Evolutionary conservation across 768 basidiomycete species (phyloP).

Genomic region (Hemileccinum impolitum): DNA sequence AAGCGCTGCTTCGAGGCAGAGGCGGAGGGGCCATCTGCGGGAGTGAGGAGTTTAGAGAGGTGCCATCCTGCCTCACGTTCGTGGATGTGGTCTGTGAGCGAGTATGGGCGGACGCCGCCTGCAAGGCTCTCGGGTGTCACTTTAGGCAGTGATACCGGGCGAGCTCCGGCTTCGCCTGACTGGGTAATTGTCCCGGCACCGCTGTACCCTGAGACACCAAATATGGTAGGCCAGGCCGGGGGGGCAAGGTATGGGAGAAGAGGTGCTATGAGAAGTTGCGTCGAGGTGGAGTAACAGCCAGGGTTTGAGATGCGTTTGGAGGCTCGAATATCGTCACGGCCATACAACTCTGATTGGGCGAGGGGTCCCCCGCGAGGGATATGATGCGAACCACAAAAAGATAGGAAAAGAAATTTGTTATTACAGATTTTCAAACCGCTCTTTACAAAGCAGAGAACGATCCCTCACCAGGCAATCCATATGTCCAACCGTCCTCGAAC

Average conservation of each 20-base stretch:
- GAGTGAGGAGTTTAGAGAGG: slow-evolving; percentile 56
- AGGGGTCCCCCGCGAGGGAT: background rate
- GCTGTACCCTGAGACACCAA: slow-evolving; percentile 92
- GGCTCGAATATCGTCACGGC: slow-evolving; percentile 58
- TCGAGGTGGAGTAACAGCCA: slow-evolving; percentile 94
- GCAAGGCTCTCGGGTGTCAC: slow-evolving; percentile 70
- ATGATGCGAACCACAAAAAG: slow-evolving; percentile 16
- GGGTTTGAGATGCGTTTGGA: slow-evolving; percentile 94
- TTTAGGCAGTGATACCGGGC: slow-evolving; percentile 76
- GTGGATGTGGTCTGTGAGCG: slow-evolving; percentile 97
- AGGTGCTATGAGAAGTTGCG: slow-evolving; percentile 89
- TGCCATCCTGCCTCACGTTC: slow-evolving; percentile 92
- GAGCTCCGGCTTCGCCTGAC: slow-evolving; percentile 55
- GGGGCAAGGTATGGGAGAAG: slow-evolving; percentile 66
- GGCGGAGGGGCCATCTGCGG: background rate
- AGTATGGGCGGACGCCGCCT: slow-evolving; percentile 78
- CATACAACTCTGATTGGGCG: slow-evolving; percentile 74
- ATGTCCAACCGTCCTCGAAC: slow-evolving; percentile 94
- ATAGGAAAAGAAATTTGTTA: slow-evolving; percentile 35
- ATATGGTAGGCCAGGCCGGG: slow-evolving; percentile 72
- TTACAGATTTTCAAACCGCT: slow-evolving; percentile 32
- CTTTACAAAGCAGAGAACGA: slow-evolving; percentile 33
- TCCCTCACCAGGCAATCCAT: slow-evolving; percentile 96
- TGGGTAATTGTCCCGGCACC: slow-evolving; percentile 88
- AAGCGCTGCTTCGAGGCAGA: slow-evolving; percentile 25